phyloP scores from a whole-genome alignment of 345 rosid genomes.

The Aquilaria yunnanensis region DNA sequence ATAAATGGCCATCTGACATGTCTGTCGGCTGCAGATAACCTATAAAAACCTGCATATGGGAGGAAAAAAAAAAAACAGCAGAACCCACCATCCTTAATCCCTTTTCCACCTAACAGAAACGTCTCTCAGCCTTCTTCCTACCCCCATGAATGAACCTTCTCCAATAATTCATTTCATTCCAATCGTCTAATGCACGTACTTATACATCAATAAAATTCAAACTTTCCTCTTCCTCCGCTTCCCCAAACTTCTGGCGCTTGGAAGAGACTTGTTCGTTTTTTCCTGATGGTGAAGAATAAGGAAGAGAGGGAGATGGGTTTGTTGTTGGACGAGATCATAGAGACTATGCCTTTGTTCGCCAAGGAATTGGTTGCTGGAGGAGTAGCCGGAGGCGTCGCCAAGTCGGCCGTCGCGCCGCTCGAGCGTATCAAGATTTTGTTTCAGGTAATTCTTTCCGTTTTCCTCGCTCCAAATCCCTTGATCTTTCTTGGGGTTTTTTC shows the following conservation, averaged over 20 bases:
- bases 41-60: too few relatives aligned
- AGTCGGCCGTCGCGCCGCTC: conserved; percentile 84
- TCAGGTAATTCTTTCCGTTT: conserved; percentile 39
- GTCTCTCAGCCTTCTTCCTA: conserved; percentile 15
- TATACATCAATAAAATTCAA: conserved; percentile 9
- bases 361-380: conserved; percentile 92
- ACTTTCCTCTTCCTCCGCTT: conserved; percentile 16
- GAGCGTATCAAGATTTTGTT: conserved; percentile 92
- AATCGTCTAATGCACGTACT: background rate
- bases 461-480: background rate
- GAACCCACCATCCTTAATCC: too few relatives aligned
- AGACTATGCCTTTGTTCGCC: conserved; percentile 65
- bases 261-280: background rate
- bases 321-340: conserved; percentile 43
- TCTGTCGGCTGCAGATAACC: too few relatives aligned
- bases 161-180: background rate
- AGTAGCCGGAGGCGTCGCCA: conserved; percentile 83
- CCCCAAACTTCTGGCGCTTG: background rate
- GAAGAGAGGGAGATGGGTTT: conserved; percentile 43
- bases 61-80: too few relatives aligned
- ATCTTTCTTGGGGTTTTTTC: background rate
- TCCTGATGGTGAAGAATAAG: conserved; percentile 36
- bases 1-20: too few relatives aligned
- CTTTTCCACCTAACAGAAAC: conserved; percentile 1
- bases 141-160: background rate